Evolutionary conservation across 169 alveolate species (phyloP).

Genomic region (Cryptosporidium canis): DNA sequence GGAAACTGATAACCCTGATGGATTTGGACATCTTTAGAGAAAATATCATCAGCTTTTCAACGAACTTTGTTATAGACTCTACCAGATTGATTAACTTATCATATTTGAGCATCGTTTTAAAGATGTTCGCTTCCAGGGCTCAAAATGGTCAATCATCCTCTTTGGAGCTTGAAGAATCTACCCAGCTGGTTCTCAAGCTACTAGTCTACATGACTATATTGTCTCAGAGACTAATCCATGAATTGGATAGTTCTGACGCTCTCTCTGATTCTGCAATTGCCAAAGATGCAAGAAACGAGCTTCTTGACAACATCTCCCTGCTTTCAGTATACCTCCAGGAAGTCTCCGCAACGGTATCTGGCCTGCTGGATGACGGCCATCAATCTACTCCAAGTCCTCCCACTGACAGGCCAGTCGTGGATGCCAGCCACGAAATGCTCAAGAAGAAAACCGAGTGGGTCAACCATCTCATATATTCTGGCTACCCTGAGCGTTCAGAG

Average conservation of each 20-base stretch:
- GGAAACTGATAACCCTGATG: not conserved
- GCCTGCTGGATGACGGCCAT: not conserved
- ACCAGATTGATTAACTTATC: slow-evolving; percentile 43
- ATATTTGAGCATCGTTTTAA: not conserved
- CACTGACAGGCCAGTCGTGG: not conserved
- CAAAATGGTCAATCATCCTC: not conserved
- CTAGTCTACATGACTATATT: not conserved
- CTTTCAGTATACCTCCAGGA: not conserved
- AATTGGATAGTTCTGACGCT: not conserved
- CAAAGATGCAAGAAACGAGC: not conserved
- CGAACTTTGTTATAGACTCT: slow-evolving; percentile 25
- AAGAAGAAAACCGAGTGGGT: not conserved
- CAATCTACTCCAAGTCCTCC: not conserved
- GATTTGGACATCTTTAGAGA: not conserved
- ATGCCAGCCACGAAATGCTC: not conserved
- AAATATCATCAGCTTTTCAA: not conserved
- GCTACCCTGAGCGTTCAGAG: not conserved
- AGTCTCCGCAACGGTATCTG: not conserved
- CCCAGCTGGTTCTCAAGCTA: not conserved
- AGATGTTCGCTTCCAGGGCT: not conserved
- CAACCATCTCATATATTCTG: not conserved
- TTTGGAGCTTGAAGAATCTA: not conserved
- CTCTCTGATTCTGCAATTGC: not conserved
- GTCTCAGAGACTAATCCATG: not conserved
- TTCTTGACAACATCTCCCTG: not conserved